A percentile compares a stretch with the other conserved stretches of the same genome.
Conservation (phyloP, 148 eudicot species). For the Rhododendron kiyosumense region DNA sequence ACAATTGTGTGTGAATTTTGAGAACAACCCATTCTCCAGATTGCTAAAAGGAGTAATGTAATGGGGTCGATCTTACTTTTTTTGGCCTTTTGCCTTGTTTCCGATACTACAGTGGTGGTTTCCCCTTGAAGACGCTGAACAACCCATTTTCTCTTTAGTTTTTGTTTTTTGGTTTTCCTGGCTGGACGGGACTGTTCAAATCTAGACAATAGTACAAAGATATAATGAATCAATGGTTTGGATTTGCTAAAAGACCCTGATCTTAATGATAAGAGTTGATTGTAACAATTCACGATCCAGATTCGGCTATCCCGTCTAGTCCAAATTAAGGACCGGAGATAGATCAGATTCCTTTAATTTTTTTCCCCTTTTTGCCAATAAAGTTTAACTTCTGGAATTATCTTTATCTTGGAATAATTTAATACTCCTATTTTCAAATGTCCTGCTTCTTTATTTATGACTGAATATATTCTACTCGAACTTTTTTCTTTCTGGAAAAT, state of each 20-base stretch:
- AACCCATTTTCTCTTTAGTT: too few relatives aligned
- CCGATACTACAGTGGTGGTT: neutral
- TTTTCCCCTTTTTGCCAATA: neutral
- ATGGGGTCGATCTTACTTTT: conserved; percentile 25
- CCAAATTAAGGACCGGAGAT: neutral
- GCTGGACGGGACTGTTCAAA: too few relatives aligned
- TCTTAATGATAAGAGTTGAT: neutral
- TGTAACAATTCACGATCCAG: too few relatives aligned
- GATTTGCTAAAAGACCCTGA: too few relatives aligned
- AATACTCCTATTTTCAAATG: neutral
- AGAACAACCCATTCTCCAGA: conserved; percentile 19
- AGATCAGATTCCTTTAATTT: neutral
- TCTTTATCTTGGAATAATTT: neutral
- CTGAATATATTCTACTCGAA: neutral
- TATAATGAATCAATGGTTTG: neutral
- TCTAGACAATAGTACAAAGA: too few relatives aligned
- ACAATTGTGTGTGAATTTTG: neutral
- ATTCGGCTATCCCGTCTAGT: too few relatives aligned
- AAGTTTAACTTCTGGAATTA: neutral
- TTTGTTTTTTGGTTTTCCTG: too few relatives aligned
- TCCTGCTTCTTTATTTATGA: too few relatives aligned
- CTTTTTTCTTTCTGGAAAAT: neutral
- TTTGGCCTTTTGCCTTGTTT: neutral
- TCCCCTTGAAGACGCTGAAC: too few relatives aligned
- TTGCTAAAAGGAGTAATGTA: conserved; percentile 15